Evolutionary conservation across 176 grass and related monocot species (phyloP).

Genomic region (Oryza punctata): DNA sequence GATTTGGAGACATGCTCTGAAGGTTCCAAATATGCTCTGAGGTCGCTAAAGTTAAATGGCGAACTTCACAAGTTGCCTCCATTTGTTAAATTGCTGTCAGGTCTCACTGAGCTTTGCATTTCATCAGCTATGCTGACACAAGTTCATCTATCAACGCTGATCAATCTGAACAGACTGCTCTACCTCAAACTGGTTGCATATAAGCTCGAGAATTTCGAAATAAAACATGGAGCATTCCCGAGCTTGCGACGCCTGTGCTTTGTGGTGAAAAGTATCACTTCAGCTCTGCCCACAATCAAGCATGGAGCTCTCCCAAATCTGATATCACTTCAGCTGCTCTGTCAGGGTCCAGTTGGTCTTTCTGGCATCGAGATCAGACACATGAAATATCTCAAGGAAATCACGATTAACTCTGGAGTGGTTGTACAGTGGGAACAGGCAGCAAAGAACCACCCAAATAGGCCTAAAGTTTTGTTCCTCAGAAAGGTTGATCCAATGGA

Average conservation of each 20-base stretch:
- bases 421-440: conserved; percentile 27
- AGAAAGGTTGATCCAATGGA: not conserved
- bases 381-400: conserved; percentile 40
- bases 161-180: conserved; percentile 27
- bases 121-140: conserved; percentile 28
- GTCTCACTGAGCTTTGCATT: conserved; percentile 42
- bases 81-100: conserved; percentile 32
- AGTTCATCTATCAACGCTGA: conserved; percentile 28
- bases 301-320: conserved; percentile 39
- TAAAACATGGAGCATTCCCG: conserved; percentile 30
- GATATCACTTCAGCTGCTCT: conserved; percentile 35
- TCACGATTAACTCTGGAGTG: conserved; percentile 7
- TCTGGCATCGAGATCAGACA: conserved; percentile 37
- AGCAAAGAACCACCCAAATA: conserved; percentile 39
- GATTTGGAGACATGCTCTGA: conserved; percentile 23
- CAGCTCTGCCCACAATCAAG: conserved; percentile 17
- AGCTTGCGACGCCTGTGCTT: conserved; percentile 38
- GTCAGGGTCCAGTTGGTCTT: conserved; percentile 1
- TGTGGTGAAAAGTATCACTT: not conserved
- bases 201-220: conserved; percentile 26
- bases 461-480: conserved; percentile 26
- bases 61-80: conserved; percentile 10
- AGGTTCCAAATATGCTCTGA: conserved; percentile 39
- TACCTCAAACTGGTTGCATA: conserved; percentile 32
- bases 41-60: conserved; percentile 38